Base-by-base conservation (phyloP, 2,329 filamentous ascomycete genomes). In the Sphaerulina musiva region DNA sequence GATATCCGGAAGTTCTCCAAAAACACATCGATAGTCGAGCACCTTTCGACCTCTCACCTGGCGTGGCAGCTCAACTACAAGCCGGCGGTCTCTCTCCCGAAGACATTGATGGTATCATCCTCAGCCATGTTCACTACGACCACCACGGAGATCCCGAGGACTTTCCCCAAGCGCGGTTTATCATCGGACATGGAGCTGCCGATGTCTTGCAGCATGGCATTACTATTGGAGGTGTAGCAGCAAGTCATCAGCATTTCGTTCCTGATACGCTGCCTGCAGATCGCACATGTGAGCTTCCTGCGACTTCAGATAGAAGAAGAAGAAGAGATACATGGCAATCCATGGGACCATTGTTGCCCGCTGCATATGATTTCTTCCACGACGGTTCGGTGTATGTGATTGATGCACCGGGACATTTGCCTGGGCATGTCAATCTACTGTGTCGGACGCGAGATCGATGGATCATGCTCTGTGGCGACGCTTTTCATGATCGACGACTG, bases 111-210 rank as follows among this genome's bases (percentile, higher is more conserved):
- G 64, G 67, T 5, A 69, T 78, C 4, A 68, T 82, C 6, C 64
- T 80, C 1, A 78, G 74, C 59, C 80, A 83, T 55, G 66, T 68
- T 1, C 79, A 83, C 60, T 81, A 78, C 72, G 80, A 83, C 59
- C 80, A 82, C 57, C 71, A 78, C 38, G 80, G 80, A n/a, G 79
- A 77, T 4, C 77, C 79, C 0, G 66, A 69, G 1, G 78, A 81
- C 59, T 82, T 80, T 58, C 56, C 70, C 0, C 65, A 69, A 10
- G 71, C 78, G 0, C 69, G 69, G 2, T 80, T 82, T 58, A 59
- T 78, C 3, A 75, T 82, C 8, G 80, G 80, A 0, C 68, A 71
- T 3, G 77, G 76, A 4, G 74, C 74, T 0, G 58, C 74, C 14
- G 58, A 73, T 38, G 63, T 79, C 1, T 64, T 79, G 10, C 61